Evolutionary conservation across 495 filamentous ascomycete species (phyloP), one percentile per base, ranked within the genome.

Genomic region (Neurospora tetrasperma): DNA sequence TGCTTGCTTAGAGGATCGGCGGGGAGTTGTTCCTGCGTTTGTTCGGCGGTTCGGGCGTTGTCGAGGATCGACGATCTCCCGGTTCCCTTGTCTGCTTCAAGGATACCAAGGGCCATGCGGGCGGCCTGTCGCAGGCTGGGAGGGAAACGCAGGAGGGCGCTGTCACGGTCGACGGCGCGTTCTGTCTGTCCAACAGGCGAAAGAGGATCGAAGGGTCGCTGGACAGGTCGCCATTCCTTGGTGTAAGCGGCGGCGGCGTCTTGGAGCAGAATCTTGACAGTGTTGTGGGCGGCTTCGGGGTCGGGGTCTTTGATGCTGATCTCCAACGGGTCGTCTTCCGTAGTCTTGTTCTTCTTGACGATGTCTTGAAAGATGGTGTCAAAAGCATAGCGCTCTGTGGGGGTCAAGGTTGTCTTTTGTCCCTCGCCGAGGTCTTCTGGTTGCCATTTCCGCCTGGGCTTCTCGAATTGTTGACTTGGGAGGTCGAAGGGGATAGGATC

Each of bases 291-390:
- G 12, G 42, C 66, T 31, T 71, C 48, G 27, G 43, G 69, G 9
- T 23, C 59, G 5, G 46, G 69, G 4, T 74, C 69, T 10, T 73
- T 69, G 20, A 10, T 16, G 42, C 20, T 66, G 11, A 14, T 62
- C 14, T 70, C 38, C 43, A n/a, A 23, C 62, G 44, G 38, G 12
- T 59, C 41, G 20, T 73, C 38, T 41, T 18, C 35, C 16, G 70
- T 35, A 10, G 68, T 10, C 44, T 42, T 43, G 11, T 27, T 44
- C 14, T 20, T 54, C 40, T 20, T 62, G 4, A 10, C 81, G 27
- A 90, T 85, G 69, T 89, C 88, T 9, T 81, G 80, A 73, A 91
- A 89, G 73, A 92, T 89, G 70, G 83, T 82, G 62, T 87, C 82
- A 76, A 92, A 92, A 2, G 86, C 81, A 4, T 81, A 80, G 42